Conservation (phyloP, 441 rosid species). For the Adansonia rubrostipa region DNA sequence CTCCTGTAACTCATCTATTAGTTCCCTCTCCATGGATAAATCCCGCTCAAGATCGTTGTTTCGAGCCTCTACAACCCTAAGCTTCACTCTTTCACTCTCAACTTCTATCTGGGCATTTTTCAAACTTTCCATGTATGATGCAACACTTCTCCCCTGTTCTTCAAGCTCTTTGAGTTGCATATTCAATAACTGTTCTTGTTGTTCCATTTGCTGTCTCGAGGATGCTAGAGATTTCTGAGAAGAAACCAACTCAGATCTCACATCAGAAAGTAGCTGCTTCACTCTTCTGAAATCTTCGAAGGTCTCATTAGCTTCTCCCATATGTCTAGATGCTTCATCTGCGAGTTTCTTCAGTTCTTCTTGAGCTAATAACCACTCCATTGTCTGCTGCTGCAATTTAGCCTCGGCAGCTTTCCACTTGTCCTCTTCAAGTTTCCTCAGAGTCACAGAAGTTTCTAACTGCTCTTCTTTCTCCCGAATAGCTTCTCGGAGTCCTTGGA, state of each 20-base stretch:
- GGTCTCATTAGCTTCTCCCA: slow-evolving; percentile 57
- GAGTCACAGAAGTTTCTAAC: slow-evolving; percentile 44
- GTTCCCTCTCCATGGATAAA: slow-evolving; percentile 54
- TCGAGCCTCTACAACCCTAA: slow-evolving; percentile 66
- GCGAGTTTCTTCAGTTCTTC: slow-evolving; percentile 62
- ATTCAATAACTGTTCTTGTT: slow-evolving; percentile 57
- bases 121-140: slow-evolving; percentile 65
- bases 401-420: slow-evolving; percentile 60
- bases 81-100: slow-evolving; percentile 68
- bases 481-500: slow-evolving; percentile 52
- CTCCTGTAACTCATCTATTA: slow-evolving; percentile 51
- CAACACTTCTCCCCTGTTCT: slow-evolving; percentile 64
- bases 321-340: slow-evolving; percentile 43
- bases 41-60: slow-evolving; percentile 67
- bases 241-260: slow-evolving; percentile 71
- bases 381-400: slow-evolving; percentile 67
- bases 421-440: slow-evolving; percentile 60
- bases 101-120: slow-evolving; percentile 74
- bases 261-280: slow-evolving; percentile 67
- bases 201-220: slow-evolving; percentile 66
- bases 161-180: slow-evolving; percentile 61
- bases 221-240: slow-evolving; percentile 69
- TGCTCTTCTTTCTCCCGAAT: slow-evolving; percentile 65
- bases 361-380: slow-evolving; percentile 70
- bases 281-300: slow-evolving; percentile 69